Base-by-base conservation (phyloP, 176 grass and related monocot genomes). In the Phyllostachys edulis region DNA sequence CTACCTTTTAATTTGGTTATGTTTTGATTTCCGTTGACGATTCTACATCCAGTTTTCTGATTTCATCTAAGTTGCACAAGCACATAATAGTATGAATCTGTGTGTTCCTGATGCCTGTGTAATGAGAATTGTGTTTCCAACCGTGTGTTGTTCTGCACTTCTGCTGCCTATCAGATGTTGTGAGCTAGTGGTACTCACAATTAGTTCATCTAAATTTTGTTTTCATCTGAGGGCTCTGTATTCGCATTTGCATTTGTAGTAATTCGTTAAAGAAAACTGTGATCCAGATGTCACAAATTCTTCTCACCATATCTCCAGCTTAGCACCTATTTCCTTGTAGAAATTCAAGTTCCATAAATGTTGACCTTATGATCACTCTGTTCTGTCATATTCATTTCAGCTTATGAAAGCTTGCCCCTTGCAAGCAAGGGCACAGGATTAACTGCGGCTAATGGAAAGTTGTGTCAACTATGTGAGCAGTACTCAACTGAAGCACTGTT, bases 381-480 rank as follows among this genome's bases (percentile, higher is more conserved):
- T 61, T 50, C 3, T 66, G 9, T 67, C 76, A 26, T 69, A n/a
- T 56, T 75, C 18, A 44, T 79, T 83, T 76, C 80, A 94, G 92
- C 57, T 82, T 17, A 87, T 49, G 55, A 70, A 44, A 76, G 16
- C 57, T 77, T 74, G 6, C 65, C 77, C 14, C 44, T 17, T 71
- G 81, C 29, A 81, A 80, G 82, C 71, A 64, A 47, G 46, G 65
- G 14, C 67, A 7, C 26, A 17, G 70, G 57, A 24, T 54, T 79
- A 79, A 82, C 68, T 80, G 52, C 50, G 63, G 64, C 49, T n/a
- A 89, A 79, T 54, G 84, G 67, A 87, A 84, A 84, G 23, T 6
- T 92, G 6, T 94, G 92, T 87, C 84, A 76, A 49, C 64, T 94
- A 71, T 94, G 90, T 39, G 90, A 94, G 82, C 84, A 83, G 32